Conservation (phyloP, 192 early-diverging fungal genomes). For the Coemansia sp. region DNA sequence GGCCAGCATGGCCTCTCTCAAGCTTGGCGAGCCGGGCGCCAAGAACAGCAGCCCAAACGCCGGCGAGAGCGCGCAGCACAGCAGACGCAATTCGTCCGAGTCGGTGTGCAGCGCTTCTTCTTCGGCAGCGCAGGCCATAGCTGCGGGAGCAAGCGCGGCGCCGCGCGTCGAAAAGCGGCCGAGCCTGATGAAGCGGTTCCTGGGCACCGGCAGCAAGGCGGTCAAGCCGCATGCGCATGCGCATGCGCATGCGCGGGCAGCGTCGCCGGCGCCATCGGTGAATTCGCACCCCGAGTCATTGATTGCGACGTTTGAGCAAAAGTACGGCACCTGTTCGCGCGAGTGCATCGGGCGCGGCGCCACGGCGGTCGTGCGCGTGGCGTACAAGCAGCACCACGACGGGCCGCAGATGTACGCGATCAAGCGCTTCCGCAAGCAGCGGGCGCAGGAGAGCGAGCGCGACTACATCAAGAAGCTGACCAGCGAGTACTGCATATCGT, state of each 20-base stretch:
- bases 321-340: constrained; percentile 78
- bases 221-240: not conserved
- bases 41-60: constrained; percentile 6
- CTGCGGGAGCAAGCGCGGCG: constrained; percentile 12
- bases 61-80: constrained; percentile 9
- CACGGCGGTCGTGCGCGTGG: constrained; percentile 86
- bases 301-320: constrained; percentile 56
- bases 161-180: constrained; percentile 48
- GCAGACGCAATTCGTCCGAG: constrained; percentile 8
- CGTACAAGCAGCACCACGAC: constrained; percentile 66
- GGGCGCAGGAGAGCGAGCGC: constrained; percentile 83
- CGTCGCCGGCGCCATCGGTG: constrained; percentile 32
- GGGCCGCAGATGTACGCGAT: constrained; percentile 74
- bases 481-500: constrained; percentile 93
- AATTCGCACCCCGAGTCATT: constrained; percentile 11
- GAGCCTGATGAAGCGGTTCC: constrained; percentile 52
- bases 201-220: constrained; percentile 24
- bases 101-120: constrained; percentile 11
- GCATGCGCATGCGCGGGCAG: not conserved
- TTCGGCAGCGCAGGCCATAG: constrained; percentile 42
- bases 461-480: constrained; percentile 95
- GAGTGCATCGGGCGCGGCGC: constrained; percentile 84
- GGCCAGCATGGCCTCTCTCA: constrained; percentile 14
- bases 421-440: constrained; percentile 89
- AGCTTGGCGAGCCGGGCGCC: constrained; percentile 9